Evolutionary conservation across 192 early-diverging fungal species (phyloP).

Genomic region (Pecoramyces ruminantium): DNA sequence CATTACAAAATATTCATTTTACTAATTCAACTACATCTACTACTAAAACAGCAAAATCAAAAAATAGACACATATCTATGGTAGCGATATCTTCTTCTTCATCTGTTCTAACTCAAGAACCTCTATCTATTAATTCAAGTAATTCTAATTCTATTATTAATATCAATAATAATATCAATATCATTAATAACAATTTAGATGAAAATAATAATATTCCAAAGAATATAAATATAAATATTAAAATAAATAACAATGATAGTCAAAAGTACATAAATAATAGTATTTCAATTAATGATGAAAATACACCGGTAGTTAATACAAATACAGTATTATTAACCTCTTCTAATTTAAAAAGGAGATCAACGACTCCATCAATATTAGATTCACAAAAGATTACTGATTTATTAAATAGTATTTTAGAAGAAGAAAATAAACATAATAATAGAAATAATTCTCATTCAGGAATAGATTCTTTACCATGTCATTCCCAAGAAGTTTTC

Average conservation of each 20-base stretch:
- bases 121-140: background rate
- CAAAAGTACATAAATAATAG: background rate
- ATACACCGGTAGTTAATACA: background rate
- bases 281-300: background rate
- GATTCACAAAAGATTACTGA: background rate
- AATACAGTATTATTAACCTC: background rate
- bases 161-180: background rate
- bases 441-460: background rate
- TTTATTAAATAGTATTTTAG: background rate
- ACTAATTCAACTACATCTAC: background rate
- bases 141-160: background rate
- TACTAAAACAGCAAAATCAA: background rate
- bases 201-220: background rate
- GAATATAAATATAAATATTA: background rate
- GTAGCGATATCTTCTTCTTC: background rate
- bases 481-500: background rate
- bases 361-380: background rate
- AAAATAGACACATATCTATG: background rate
- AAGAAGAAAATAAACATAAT: background rate
- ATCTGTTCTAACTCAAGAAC: background rate
- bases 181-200: background rate
- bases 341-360: background rate
- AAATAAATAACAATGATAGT: background rate
- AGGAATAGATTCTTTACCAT: background rate
- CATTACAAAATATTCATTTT: background rate